Evolutionary conservation across 768 basidiomycete species (phyloP).

Genomic region (Termitomyces heimii): DNA sequence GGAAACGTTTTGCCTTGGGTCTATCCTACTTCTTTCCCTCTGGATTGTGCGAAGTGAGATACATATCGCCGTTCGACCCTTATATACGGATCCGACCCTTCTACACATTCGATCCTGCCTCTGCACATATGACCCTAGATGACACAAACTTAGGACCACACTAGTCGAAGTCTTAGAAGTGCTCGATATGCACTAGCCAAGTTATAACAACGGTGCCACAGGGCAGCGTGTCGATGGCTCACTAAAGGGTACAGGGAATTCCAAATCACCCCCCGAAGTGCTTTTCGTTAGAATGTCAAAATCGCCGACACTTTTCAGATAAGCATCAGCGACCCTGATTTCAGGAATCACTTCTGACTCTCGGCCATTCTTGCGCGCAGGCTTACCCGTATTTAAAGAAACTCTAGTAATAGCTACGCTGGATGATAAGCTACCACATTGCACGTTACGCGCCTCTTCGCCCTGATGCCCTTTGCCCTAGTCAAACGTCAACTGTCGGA

Average conservation of each 20-base stretch:
- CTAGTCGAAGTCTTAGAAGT: neutral
- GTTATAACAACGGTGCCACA: neutral
- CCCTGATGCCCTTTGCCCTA: slow-evolving; percentile 3
- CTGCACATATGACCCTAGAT: neutral
- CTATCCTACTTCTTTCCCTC: neutral
- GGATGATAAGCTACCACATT: neutral
- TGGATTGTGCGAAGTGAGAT: neutral
- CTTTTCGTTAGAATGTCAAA: neutral
- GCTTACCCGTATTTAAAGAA: neutral
- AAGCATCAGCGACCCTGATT: neutral
- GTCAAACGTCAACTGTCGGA: slow-evolving; percentile 1
- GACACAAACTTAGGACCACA: neutral
- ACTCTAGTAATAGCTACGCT: neutral
- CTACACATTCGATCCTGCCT: neutral
- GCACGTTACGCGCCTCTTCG: neutral
- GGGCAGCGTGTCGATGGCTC: neutral
- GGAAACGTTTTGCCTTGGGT: neutral
- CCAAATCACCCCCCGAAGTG: neutral
- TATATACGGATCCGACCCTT: neutral
- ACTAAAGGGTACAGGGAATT: neutral
- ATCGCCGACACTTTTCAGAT: too few relatives aligned
- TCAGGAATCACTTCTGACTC: neutral
- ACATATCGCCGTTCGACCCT: neutral
- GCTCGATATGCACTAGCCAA: neutral
- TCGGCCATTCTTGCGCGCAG: neutral